Base-by-base conservation (phyloP, 1,139 yeast genomes). In the Suhomyces panamericanus region DNA sequence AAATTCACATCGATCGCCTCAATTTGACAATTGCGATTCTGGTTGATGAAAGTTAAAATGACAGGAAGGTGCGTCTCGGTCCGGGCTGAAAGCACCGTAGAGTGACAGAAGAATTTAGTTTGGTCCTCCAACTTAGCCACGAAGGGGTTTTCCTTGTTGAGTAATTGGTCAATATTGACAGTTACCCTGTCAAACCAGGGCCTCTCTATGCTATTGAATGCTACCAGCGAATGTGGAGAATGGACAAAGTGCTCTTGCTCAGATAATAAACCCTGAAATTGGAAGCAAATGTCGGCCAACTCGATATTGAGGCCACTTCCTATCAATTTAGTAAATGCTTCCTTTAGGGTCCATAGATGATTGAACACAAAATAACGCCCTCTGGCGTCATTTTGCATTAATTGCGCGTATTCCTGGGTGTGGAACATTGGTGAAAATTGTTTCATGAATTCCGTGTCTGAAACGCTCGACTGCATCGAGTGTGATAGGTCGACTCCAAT, bases 261-360 rank as follows among this genome's bases (percentile, higher is more conserved):
- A 11, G 40, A 26, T 24, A 30, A 22, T 11, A 20, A 11, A 8
- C 40, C 34, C 8, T 42, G 43, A 14, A 48, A 33, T 2, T 34
- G 26, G 31, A 58, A 57, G 36, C 35, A 35, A 32, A 60, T 49
- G 13, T 49, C 42, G 10, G 67, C 60, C 46, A 84, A 62, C 35
- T 82, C 81, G 14, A 75, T 65, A 49, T 82, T 78, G 24, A 85
- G 63, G 0, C 95, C 93, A 15, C 73, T 63, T 0, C 93, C 93
- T 6, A 76, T 52, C 22, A 72, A 73, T 54, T 85, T 86, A 3
- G 85, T 75, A 52, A 80, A 84, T 29, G 87, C 78, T 57, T 86
- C 95, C 56, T 86, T 86, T 44, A 85, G 59, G 0, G 93, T 84
- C 95, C 93, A 86, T 29, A 77, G 69, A 41, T 78, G 80, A 28